Percentiles rank a stretch among this genome's conserved stretches.
These are phyloP conservation scores for Saprolegnia diclina DNA, from an alignment of 352 stramenopile genomes.

Conservation along the genomic window DNA sequence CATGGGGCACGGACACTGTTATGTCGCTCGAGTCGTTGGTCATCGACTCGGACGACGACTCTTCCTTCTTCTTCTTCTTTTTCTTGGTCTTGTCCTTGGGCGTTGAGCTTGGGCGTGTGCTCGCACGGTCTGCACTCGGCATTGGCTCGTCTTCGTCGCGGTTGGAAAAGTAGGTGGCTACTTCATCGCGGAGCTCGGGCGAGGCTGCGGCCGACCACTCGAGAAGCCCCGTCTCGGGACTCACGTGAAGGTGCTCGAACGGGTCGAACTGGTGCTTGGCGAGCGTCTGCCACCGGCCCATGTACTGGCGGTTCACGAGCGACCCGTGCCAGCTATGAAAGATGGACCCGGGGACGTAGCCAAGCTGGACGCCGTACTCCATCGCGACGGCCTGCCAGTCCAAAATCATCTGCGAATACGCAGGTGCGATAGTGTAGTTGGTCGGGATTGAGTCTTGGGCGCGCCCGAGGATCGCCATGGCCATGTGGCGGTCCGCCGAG, in stretches of 20 bases:
- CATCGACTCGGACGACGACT: background rate
- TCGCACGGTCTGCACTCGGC: background rate
- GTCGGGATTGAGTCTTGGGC: slow-evolving; percentile 8
- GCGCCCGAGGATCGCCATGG: slow-evolving; percentile 3
- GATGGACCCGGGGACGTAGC: slow-evolving; percentile 1
- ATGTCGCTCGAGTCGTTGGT: background rate
- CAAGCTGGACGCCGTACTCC: slow-evolving; percentile 2
- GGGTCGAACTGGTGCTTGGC: slow-evolving; percentile 6
- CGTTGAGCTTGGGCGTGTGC: too few relatives aligned
- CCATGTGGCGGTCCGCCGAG: slow-evolving; percentile 5
- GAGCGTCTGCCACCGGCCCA: background rate
- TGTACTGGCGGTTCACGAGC: slow-evolving; percentile 8
- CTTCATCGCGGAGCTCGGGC: background rate
- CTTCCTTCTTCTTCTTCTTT: background rate
- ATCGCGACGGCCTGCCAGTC: slow-evolving; percentile 5
- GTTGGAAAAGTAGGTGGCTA: slow-evolving; percentile 2
- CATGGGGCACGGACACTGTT: background rate
- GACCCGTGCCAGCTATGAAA: slow-evolving; percentile 9
- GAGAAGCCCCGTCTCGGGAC: background rate
- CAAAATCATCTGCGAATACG: slow-evolving; percentile 5
- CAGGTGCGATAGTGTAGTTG: background rate
- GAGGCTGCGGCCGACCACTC: background rate
- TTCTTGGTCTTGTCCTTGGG: background rate
- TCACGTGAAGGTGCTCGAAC: slow-evolving; percentile 5
- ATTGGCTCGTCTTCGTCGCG: slow-evolving; percentile 12